Evolutionary conservation across 2,329 filamentous ascomycete genomes (phyloP).

Genomic region (Trichothecium sympodiale): DNA sequence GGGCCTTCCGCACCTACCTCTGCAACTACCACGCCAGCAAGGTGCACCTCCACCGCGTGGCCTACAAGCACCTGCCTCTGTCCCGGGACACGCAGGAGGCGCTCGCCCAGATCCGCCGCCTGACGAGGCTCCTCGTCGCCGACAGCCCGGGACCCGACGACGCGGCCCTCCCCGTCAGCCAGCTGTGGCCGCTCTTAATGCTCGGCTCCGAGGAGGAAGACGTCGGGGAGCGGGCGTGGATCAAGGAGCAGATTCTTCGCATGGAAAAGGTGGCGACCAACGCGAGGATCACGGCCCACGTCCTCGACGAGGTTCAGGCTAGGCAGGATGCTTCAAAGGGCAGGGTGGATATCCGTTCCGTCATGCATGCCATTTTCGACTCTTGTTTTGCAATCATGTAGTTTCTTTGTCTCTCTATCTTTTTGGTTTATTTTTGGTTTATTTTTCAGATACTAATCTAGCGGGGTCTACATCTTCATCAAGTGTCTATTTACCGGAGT

Average conservation of each 20-base stretch:
- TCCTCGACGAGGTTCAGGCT: constrained; percentile 32
- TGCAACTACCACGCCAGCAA: constrained; percentile 46
- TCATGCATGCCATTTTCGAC: constrained; percentile 39
- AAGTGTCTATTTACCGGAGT: constrained; percentile 47
- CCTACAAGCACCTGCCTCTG: constrained; percentile 41
- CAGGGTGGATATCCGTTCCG: constrained; percentile 31
- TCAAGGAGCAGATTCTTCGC: constrained; percentile 34
- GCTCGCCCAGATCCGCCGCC: constrained; percentile 33
- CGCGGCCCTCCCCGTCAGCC: constrained; percentile 40
- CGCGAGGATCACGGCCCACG: constrained; percentile 31
- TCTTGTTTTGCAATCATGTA: constrained; percentile 36
- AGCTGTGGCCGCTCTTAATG: constrained; percentile 47
- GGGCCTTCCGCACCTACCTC: constrained; percentile 41
- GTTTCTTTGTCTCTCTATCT: too few species aligned
- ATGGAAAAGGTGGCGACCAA: constrained; percentile 35
- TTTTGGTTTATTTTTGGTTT: too few species aligned
- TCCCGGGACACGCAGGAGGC: constrained; percentile 35
- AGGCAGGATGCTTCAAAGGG: constrained; percentile 27
- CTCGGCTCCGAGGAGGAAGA: constrained; percentile 43
- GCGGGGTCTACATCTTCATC: too few species aligned
- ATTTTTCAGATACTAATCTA: too few species aligned
- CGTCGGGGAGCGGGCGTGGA: constrained; percentile 35
- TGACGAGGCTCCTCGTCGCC: constrained; percentile 30
- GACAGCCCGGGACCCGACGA: constrained; percentile 27
- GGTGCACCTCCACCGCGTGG: constrained; percentile 45